Evolutionary conservation across 495 filamentous ascomycete genomes (phyloP).

Genomic region (Podospora pseudocomata): DNA sequence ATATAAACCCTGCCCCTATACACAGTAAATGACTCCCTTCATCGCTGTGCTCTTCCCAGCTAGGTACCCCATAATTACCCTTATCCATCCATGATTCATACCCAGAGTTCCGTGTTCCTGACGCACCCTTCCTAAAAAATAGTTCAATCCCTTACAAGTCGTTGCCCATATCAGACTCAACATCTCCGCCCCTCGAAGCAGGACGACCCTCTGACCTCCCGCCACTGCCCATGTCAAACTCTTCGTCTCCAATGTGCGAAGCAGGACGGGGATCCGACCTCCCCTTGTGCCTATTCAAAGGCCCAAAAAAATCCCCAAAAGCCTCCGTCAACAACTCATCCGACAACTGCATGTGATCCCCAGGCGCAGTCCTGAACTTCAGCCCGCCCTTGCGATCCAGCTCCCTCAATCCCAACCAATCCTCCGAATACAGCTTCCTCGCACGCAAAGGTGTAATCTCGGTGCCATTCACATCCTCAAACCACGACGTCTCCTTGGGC

Average conservation of each 20-base stretch:
- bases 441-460: slow-evolving; percentile 65
- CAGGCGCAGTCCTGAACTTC: slow-evolving; percentile 65
- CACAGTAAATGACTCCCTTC: not conserved
- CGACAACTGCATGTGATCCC: slow-evolving; percentile 78
- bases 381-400: slow-evolving; percentile 78
- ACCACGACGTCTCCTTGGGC: slow-evolving; percentile 90
- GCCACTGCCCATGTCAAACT: slow-evolving; percentile 11
- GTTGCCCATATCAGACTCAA: no score
- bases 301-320: slow-evolving; percentile 72
- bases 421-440: slow-evolving; percentile 76
- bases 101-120: slow-evolving; percentile 4
- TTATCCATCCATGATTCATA: not conserved
- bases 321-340: slow-evolving; percentile 62
- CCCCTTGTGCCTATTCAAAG: slow-evolving; percentile 31
- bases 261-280: slow-evolving; percentile 20
- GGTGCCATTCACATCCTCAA: slow-evolving; percentile 76
- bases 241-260: slow-evolving; percentile 18
- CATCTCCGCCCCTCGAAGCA: slow-evolving; percentile 6
- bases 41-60: not conserved
- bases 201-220: slow-evolving; percentile 24
- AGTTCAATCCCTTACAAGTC: slow-evolving; percentile 23
- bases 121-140: not conserved
- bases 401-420: slow-evolving; percentile 85
- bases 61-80: not conserved
- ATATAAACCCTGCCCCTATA: not conserved